Evolutionary conservation across 805 yeast species (phyloP), one percentile per base, ranked within the genome.

Genomic region (Candida insectalens): DNA sequence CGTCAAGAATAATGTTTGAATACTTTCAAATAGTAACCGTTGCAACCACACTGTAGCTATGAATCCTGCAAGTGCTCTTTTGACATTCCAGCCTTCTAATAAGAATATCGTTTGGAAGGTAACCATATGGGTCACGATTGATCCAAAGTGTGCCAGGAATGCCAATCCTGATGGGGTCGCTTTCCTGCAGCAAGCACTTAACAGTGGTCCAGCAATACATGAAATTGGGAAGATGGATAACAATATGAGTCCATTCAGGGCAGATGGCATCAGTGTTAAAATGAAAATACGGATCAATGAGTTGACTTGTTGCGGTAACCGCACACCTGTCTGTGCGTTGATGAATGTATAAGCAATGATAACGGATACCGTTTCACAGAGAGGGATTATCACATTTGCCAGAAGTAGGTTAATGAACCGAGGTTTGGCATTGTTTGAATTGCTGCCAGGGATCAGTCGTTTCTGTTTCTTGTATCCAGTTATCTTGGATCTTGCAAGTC

Each of bases 381-480:
- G 49, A 29, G 95, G 92, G 27, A 84, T 70, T 32, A 83, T 42
- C 38, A 88, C 62, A 57, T 92, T 97, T 10, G 95, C 77, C 44
- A 85, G 70, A 51, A 83, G 69, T 18, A 85, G 63, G 53, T 85
- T 85, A 20, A 76, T 63, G 54, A 89, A 71, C 39, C 78, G 83
- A 14, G 95, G 88, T 47, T 87, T 78, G 33, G 80, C 71, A 73
- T 74, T 34, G 75, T 71, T 42, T 19, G 47, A 19, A 20, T 37
- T 27, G 36, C 62, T 75, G 77, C 38, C 67, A 74, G 85, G 41
- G 27, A n/a, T 23, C 23, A 59, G 80, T 92, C 77, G 77, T 33
- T 79, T 69, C 59, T 74, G 75, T 38, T 83, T 68, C 67, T 87
- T 88, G 69, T 74, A 87, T 39, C 99, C 98, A 20, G 97, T 89